Conservation (phyloP, 495 filamentous ascomycete species). For the Melanomma pulvis-pyrius region DNA sequence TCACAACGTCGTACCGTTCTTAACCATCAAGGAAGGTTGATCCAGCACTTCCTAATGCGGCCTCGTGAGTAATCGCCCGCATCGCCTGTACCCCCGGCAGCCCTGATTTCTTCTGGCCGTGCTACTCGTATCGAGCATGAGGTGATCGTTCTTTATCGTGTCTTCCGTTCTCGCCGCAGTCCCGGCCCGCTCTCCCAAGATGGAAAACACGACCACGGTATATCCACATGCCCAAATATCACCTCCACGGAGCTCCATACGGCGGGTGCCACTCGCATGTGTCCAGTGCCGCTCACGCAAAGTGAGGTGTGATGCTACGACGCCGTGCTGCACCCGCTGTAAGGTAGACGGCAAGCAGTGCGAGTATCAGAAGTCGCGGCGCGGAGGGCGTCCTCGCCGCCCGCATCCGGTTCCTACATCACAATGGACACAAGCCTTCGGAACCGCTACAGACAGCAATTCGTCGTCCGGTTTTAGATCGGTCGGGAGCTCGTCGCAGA, state of each 20-base stretch:
- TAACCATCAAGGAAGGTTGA: too few relatives aligned
- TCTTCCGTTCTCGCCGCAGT: too few relatives aligned
- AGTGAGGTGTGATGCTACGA: slow-evolving; percentile 26
- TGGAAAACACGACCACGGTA: neutral
- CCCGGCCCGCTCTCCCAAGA: neutral
- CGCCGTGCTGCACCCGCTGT: slow-evolving; percentile 26
- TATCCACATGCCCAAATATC: neutral
- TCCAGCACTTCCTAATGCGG: neutral
- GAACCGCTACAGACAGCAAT: neutral
- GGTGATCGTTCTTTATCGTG: neutral
- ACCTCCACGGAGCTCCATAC: neutral
- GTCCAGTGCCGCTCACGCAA: slow-evolving; percentile 28
- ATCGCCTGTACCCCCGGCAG: neutral
- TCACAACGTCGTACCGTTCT: too few relatives aligned
- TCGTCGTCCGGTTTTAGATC: slow-evolving; percentile 5
- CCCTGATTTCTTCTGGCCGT: too few relatives aligned
- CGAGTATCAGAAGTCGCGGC: slow-evolving; percentile 31
- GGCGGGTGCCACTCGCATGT: slow-evolving; percentile 21
- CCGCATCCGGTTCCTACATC: neutral
- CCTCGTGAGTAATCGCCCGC: neutral
- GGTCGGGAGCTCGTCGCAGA: slow-evolving; percentile 6
- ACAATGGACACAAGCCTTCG: neutral
- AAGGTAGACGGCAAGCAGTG: slow-evolving; percentile 13
- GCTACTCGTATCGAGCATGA: too few relatives aligned
- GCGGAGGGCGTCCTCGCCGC: slow-evolving; percentile 27